Percentiles rank a stretch among this genome's conserved stretches.
Conservation (phyloP, 805 yeast genomes). For the Pichia membranifaciens region DNA sequence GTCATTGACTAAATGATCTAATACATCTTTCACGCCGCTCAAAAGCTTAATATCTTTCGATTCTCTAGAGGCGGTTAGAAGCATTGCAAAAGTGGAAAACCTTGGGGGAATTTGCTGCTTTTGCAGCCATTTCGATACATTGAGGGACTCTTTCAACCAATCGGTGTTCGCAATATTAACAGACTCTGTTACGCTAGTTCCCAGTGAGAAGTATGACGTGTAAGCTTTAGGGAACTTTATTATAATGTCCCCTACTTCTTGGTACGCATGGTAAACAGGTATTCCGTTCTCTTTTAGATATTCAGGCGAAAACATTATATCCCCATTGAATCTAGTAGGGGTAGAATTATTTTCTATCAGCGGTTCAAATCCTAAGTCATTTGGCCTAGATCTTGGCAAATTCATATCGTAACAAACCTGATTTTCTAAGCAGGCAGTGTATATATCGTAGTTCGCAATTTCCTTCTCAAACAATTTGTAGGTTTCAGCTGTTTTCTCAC, state of each 20-base stretch:
- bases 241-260: slow-evolving; percentile 56
- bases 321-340: slow-evolving; percentile 32
- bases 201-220: slow-evolving; percentile 46
- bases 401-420: slow-evolving; percentile 15
- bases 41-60: slow-evolving; percentile 37
- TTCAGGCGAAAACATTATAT: slow-evolving; percentile 45
- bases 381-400: slow-evolving; percentile 26
- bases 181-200: slow-evolving; percentile 51
- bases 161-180: slow-evolving; percentile 49
- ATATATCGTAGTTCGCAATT: slow-evolving; percentile 16
- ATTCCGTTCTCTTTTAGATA: slow-evolving; percentile 45
- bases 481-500: slow-evolving; percentile 5
- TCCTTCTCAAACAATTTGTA: slow-evolving; percentile 8
- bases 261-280: slow-evolving; percentile 41
- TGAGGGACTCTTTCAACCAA: slow-evolving; percentile 49
- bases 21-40: slow-evolving; percentile 30
- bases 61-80: slow-evolving; percentile 41
- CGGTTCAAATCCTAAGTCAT: slow-evolving; percentile 25
- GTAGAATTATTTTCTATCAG: slow-evolving; percentile 20
- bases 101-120: slow-evolving; percentile 45
- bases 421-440: slow-evolving; percentile 22
- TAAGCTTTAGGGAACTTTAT: slow-evolving; percentile 53
- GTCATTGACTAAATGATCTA: slow-evolving; percentile 29
- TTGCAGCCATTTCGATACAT: slow-evolving; percentile 46
- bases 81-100: slow-evolving; percentile 45